Conservation (phyloP, 2,329 filamentous ascomycete genomes). For the Ophiosphaerella herpotricha region DNA sequence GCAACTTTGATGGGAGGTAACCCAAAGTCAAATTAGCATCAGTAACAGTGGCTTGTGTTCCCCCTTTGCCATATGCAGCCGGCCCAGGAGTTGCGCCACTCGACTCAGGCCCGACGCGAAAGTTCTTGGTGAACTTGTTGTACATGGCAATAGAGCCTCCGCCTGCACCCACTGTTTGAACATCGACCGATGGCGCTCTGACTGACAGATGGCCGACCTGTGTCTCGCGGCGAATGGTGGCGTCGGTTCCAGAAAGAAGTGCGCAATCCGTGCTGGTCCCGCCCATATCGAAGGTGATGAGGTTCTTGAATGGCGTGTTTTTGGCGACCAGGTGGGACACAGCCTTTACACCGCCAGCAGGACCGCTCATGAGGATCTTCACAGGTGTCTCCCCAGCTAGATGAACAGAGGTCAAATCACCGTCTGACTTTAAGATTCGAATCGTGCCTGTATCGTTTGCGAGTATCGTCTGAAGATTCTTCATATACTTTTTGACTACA, state of each 20-base stretch:
- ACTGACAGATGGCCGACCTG: slow-evolving; percentile 52
- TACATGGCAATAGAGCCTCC: slow-evolving; percentile 57
- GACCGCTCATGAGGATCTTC: slow-evolving; percentile 56
- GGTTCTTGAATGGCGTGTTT: slow-evolving; percentile 53
- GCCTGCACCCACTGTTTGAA: slow-evolving; percentile 56
- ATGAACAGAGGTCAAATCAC: slow-evolving; percentile 52
- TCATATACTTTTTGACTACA: slow-evolving; percentile 53
- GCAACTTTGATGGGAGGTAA: slow-evolving; percentile 52
- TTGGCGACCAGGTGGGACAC: slow-evolving; percentile 54
- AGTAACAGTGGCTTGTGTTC: slow-evolving; percentile 53
- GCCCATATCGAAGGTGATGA: slow-evolving; percentile 59
- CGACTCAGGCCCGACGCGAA: slow-evolving; percentile 58
- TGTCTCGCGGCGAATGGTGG: slow-evolving; percentile 53
- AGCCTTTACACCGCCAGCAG: slow-evolving; percentile 56
- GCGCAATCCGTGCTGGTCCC: slow-evolving; percentile 57
- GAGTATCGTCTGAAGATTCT: slow-evolving; percentile 48
- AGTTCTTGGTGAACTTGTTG: slow-evolving; percentile 53
- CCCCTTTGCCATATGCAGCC: slow-evolving; percentile 56
- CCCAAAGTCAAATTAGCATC: slow-evolving; percentile 56
- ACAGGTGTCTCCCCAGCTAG: slow-evolving; percentile 54
- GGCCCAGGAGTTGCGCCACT: slow-evolving; percentile 56
- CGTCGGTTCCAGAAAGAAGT: slow-evolving; percentile 50
- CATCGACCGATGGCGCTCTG: slow-evolving; percentile 54
- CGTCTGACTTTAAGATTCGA: slow-evolving; percentile 57
- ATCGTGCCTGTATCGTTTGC: slow-evolving; percentile 50